A percentile compares a stretch with the other conserved stretches of the same genome.
phyloP scores from a whole-genome alignment of 129 eudicot species.

The Arctium minus region DNA sequence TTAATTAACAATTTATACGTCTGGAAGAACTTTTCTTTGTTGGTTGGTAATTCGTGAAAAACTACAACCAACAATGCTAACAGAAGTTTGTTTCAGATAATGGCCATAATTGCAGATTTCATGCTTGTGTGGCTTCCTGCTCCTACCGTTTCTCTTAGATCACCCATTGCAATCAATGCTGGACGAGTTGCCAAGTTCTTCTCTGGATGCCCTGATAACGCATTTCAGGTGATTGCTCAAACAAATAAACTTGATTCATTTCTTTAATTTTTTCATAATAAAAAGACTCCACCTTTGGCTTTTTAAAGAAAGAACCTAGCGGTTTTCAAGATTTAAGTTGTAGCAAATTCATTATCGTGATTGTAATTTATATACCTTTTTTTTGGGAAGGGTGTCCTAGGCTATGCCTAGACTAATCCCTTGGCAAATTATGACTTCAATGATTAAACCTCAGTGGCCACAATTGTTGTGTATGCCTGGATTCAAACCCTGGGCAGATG shows the following conservation, averaged over 20 bases:
- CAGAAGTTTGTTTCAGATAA: constrained; percentile 47
- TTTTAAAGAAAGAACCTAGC: not conserved
- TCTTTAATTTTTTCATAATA: not conserved
- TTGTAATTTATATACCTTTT: not conserved
- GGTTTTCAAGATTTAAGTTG: not conserved
- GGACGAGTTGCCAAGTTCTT: constrained; percentile 71
- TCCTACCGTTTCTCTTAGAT: constrained; percentile 90
- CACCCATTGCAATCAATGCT: constrained; percentile 60
- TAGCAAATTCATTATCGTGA: not conserved
- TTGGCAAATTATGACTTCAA: too few relatives aligned
- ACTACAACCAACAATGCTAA: not conserved
- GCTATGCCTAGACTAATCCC: too few relatives aligned
- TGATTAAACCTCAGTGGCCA: too few relatives aligned
- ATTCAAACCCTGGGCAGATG: too few relatives aligned
- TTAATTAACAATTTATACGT: not conserved
- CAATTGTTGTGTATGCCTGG: too few relatives aligned
- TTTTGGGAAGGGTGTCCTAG: not conserved
- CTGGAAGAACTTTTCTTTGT: not conserved
- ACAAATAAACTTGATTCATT: not conserved
- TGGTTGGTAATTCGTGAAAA: not conserved
- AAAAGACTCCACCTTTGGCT: constrained; percentile 10
- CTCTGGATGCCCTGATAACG: constrained; percentile 84
- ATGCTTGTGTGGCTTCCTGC: constrained; percentile 99
- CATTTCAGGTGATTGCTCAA: constrained; percentile 60
- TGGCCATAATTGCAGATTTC: constrained; percentile 96